Conservation (phyloP, 768 basidiomycete species). For the Mycena latifolia region DNA sequence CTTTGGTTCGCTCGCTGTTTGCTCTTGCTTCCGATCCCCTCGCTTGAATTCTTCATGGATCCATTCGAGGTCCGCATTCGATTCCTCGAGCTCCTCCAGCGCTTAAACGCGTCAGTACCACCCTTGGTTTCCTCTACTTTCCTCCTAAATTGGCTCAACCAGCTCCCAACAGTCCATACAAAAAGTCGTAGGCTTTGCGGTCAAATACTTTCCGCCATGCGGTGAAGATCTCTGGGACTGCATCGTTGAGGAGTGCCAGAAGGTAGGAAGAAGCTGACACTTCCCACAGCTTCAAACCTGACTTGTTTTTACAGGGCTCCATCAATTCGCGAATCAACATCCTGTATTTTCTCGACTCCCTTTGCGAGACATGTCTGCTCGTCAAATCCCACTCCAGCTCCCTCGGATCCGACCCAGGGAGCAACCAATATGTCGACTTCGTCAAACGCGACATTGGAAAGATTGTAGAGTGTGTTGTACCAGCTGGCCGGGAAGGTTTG, state of each 20-base stretch:
- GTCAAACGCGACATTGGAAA: conserved; percentile 82
- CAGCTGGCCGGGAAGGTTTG: conserved; percentile 87
- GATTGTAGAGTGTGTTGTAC: conserved; percentile 89
- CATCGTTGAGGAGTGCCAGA: conserved; percentile 90
- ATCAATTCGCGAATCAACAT: conserved; percentile 96
- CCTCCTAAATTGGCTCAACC: conserved; percentile 33
- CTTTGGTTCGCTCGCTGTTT: no score
- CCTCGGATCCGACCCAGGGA: conserved; percentile 51
- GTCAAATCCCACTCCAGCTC: conserved; percentile 69
- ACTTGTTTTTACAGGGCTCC: conserved; percentile 66
- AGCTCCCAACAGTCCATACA: conserved; percentile 38
- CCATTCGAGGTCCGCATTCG: conserved; percentile 36
- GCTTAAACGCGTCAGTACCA: conserved; percentile 33
- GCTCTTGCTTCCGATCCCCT: no score
- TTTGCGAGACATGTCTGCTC: conserved; percentile 83
- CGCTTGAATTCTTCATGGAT: conserved; percentile 29
- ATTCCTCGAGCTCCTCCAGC: conserved; percentile 31
- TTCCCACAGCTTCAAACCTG: not conserved
- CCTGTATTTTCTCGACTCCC: conserved; percentile 89
- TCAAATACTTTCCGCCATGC: conserved; percentile 58
- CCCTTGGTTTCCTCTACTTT: not conserved
- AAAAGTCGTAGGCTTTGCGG: conserved; percentile 36
- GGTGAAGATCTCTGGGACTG: conserved; percentile 97
- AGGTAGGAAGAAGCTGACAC: conserved; percentile 57
- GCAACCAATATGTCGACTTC: conserved; percentile 80